phyloP scores from a whole-genome alignment of 2,329 filamentous ascomycete genomes.

The Ophiostoma sp. region DNA sequence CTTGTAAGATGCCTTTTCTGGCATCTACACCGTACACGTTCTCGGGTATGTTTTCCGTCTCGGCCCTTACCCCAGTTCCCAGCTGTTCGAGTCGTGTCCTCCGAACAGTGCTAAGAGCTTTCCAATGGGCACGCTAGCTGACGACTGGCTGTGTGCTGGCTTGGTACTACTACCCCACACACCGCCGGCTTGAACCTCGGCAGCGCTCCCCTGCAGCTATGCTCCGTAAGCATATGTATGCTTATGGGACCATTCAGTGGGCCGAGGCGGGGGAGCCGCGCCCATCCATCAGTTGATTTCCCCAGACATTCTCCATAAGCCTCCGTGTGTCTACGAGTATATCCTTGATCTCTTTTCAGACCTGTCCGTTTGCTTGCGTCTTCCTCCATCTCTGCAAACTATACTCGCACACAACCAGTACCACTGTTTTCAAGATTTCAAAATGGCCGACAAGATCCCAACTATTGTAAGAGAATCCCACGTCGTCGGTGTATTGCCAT shows the following conservation, averaged over 20 bases:
- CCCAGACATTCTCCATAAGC: slow-evolving; percentile 12
- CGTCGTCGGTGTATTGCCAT: not conserved
- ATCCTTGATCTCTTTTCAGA: not conserved
- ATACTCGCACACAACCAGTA: not conserved
- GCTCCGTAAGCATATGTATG: slow-evolving; percentile 7
- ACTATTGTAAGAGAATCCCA: slow-evolving; percentile 37
- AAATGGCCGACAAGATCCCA: slow-evolving; percentile 44
- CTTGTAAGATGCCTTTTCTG: not conserved
- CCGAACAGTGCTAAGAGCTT: not conserved
- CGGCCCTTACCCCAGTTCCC: not conserved
- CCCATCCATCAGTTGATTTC: not conserved
- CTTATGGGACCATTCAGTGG: slow-evolving; percentile 16
- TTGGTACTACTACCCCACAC: slow-evolving; percentile 19
- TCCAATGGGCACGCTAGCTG: not conserved
- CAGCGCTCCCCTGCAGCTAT: slow-evolving; percentile 14
- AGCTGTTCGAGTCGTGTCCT: not conserved
- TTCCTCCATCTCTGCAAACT: not conserved
- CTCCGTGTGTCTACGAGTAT: not conserved
- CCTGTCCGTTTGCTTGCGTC: not conserved
- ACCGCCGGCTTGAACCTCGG: slow-evolving; percentile 23
- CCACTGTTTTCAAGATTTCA: not conserved
- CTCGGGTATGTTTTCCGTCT: not conserved
- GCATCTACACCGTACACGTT: not conserved
- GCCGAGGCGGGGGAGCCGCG: slow-evolving; percentile 16
- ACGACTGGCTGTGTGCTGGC: not conserved